Evolutionary conservation across 495 filamentous ascomycete species (phyloP).

Genomic region (Podospora australis): DNA sequence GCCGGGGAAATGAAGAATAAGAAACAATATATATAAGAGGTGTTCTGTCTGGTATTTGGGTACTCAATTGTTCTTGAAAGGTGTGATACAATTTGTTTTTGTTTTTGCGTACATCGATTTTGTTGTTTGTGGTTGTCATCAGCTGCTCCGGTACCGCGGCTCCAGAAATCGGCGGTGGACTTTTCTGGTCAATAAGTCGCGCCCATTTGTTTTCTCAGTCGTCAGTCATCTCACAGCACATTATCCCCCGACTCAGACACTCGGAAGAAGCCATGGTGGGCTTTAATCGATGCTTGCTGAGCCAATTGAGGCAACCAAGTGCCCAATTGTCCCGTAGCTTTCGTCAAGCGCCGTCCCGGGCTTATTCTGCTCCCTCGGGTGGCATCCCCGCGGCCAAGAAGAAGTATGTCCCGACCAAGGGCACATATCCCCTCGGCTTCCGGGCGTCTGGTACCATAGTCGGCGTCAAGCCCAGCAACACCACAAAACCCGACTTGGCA

Average conservation of each 20-base stretch:
- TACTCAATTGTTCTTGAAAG: too few species aligned
- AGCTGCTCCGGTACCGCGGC: conserved; percentile 18
- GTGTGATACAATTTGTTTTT: too few species aligned
- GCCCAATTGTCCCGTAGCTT: conserved; percentile 21
- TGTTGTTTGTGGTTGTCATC: background rate
- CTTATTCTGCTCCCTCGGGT: conserved; percentile 57
- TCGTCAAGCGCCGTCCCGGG: conserved; percentile 11
- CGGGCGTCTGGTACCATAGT: conserved; percentile 79
- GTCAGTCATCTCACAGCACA: background rate
- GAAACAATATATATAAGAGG: too few species aligned
- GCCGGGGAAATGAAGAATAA: too few species aligned
- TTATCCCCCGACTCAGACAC: background rate
- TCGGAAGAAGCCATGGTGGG: conserved; percentile 18
- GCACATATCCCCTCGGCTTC: conserved; percentile 88
- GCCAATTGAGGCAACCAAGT: conserved; percentile 25
- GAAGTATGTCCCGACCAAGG: conserved; percentile 81
- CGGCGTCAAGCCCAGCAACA: conserved; percentile 90
- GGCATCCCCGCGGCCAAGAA: conserved; percentile 66
- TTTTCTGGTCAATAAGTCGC: conserved; percentile 2
- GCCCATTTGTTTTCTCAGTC: too few species aligned
- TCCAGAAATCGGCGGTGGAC: conserved; percentile 7
- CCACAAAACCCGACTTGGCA: conserved; percentile 79
- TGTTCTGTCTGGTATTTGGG: too few species aligned
- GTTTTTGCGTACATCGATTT: background rate
- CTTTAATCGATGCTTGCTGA: conserved; percentile 16